These are phyloP conservation scores for Rhizopogon parksii DNA, from an alignment of 1,284 basidiomycete genomes.

Conservation along the genomic window DNA sequence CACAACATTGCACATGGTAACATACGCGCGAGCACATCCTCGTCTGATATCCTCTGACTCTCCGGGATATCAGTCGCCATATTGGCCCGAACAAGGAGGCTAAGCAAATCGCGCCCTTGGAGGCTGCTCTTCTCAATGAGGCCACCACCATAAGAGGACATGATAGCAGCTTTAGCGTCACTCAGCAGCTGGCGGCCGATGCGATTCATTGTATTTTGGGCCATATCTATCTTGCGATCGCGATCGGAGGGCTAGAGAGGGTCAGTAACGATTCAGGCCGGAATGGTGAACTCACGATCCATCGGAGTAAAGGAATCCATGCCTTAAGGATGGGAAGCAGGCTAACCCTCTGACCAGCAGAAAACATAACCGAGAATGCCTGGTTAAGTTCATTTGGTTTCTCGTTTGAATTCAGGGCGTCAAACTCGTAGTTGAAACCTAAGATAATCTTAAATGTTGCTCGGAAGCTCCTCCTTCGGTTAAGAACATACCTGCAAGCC, in stretches of 20 bases:
- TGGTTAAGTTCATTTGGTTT: slow-evolving; percentile 40
- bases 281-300: slow-evolving; percentile 31
- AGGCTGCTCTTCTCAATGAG: slow-evolving; percentile 26
- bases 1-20: slow-evolving; percentile 12
- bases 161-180: slow-evolving; percentile 35
- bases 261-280: background rate
- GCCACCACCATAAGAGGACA: slow-evolving; percentile 12
- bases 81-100: slow-evolving; percentile 56
- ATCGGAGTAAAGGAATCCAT: slow-evolving; percentile 35
- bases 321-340: slow-evolving; percentile 30
- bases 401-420: slow-evolving; percentile 35
- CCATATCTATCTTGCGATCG: slow-evolving; percentile 5
- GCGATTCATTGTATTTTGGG: slow-evolving; percentile 19
- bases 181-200: slow-evolving; percentile 41
- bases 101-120: slow-evolving; percentile 42
- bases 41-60: slow-evolving; percentile 58
- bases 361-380: slow-evolving; percentile 42
- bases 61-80: slow-evolving; percentile 51
- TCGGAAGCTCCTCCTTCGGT: background rate
- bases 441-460: background rate
- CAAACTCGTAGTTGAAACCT: slow-evolving; percentile 67
- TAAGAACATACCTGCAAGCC: slow-evolving; percentile 44
- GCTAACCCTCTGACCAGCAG: slow-evolving; percentile 17
- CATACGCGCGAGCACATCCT: slow-evolving; percentile 70
- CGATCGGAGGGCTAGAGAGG: slow-evolving; percentile 14